Conservation (phyloP, 1,284 basidiomycete species). For the Rhodotorula sp. region DNA sequence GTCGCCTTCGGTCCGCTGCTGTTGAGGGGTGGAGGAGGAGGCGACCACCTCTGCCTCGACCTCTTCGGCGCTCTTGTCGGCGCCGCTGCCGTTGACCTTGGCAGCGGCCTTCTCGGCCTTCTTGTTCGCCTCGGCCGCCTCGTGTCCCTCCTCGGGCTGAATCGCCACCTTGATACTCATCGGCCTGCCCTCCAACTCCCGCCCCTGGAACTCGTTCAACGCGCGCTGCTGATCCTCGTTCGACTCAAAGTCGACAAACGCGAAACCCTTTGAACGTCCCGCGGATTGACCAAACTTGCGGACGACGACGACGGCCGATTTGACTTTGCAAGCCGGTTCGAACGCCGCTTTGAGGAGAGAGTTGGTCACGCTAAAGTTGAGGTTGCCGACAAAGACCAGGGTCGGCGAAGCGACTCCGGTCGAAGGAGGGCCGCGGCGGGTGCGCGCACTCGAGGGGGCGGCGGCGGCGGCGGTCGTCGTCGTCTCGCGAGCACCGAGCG, state of each 20-base stretch:
- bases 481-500: constrained; percentile 42
- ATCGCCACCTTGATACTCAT: constrained; percentile 53
- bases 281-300: constrained; percentile 71
- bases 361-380: constrained; percentile 85
- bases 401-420: constrained; percentile 76
- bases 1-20: constrained; percentile 19
- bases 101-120: not conserved
- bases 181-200: constrained; percentile 80
- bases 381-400: constrained; percentile 90
- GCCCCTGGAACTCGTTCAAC: constrained; percentile 85
- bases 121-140: constrained; percentile 8
- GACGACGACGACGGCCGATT: constrained; percentile 79
- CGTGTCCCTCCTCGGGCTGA: constrained; percentile 21
- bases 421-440: constrained; percentile 69
- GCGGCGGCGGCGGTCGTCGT: constrained; percentile 51
- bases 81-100: not conserved
- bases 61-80: not conserved
- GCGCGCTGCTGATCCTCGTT: constrained; percentile 90
- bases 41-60: not conserved
- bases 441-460: constrained; percentile 46
- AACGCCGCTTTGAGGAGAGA: constrained; percentile 71
- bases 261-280: constrained; percentile 84
- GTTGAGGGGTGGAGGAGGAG: not conserved
- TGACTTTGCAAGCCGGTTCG: constrained; percentile 68
- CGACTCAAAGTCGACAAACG: constrained; percentile 91